Percentiles rank a stretch among this genome's conserved stretches.
These are phyloP conservation scores for Vitis hybrid DNA, from an alignment of 177 flowering plant genomes.

Conservation along the genomic window DNA sequence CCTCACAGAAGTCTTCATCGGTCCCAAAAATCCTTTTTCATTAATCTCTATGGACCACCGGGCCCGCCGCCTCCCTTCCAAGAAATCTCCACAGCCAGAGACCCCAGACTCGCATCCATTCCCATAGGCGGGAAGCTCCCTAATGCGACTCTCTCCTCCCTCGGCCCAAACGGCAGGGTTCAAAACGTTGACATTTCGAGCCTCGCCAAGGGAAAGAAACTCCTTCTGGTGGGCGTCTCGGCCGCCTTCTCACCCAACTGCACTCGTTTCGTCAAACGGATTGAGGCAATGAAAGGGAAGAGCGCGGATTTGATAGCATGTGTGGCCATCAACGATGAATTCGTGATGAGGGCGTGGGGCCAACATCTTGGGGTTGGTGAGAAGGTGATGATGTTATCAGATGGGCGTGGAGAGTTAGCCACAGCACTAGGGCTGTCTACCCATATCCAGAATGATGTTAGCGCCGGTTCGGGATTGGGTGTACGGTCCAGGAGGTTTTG, in stretches of 20 bases:
- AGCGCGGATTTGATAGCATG: conserved; percentile 23
- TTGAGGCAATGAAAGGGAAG: conserved; percentile 8
- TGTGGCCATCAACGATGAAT: conserved; percentile 26
- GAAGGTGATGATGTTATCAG: conserved; percentile 22
- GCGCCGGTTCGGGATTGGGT: conserved; percentile 5
- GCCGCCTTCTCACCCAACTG: conserved; percentile 16
- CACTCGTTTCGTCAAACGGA: conserved; percentile 7
- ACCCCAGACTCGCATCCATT: not conserved
- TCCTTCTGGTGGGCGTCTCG: conserved; percentile 13
- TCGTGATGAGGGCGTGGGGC: conserved; percentile 31
- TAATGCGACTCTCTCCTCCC: conserved; percentile 3
- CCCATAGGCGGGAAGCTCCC: conserved; percentile 13
- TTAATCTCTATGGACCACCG: conserved; percentile 21
- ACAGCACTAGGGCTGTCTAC: conserved; percentile 8
- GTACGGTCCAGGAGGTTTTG: conserved; percentile 25
- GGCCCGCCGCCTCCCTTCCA: conserved; percentile 14
- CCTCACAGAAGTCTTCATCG: conserved; percentile 21
- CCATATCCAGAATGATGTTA: not conserved
- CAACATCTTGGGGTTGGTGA: conserved; percentile 13
- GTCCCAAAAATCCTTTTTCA: conserved; percentile 16
- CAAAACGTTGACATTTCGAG: conserved; percentile 1
- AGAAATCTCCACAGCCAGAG: conserved; percentile 1
- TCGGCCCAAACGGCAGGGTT: conserved; percentile 10
- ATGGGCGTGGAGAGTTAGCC: conserved; percentile 18
- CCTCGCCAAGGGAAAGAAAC: conserved; percentile 12